A percentile compares a stretch with the other conserved stretches of the same genome.
Evolutionary conservation across 2,329 filamentous ascomycete genomes (phyloP).

Genomic region (Neodidymelliopsis sp.): DNA sequence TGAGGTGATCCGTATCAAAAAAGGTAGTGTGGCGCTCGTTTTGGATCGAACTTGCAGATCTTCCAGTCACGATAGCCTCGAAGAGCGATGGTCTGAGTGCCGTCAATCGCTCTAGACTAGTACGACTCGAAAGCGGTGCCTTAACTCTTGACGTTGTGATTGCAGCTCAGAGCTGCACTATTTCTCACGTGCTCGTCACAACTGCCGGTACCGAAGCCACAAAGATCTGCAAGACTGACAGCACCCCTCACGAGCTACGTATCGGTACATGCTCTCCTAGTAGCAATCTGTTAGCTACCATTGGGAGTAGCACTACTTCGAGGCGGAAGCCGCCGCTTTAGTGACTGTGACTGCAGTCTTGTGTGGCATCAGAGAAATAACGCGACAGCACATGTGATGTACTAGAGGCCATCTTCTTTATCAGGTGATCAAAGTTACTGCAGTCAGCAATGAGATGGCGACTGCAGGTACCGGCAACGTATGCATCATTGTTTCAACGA

Average conservation of each 20-base stretch:
- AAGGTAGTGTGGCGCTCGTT: background rate
- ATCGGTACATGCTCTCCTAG: too few relatives aligned
- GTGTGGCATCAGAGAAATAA: too few relatives aligned
- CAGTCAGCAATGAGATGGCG: background rate
- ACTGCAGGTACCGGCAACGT: slow-evolving; percentile 4
- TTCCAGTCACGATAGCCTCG: too few relatives aligned
- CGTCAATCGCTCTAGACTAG: background rate
- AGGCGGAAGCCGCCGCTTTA: background rate
- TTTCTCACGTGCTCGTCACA: background rate
- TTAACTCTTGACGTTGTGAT: background rate
- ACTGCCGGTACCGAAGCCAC: background rate
- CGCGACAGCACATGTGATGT: background rate
- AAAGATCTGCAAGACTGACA: background rate
- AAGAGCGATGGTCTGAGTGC: background rate
- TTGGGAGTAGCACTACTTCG: background rate
- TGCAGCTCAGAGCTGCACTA: background rate
- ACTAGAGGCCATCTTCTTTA: background rate
- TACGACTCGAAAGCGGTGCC: too few relatives aligned
- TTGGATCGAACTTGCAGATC: background rate
- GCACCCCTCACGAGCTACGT: background rate
- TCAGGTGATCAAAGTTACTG: background rate
- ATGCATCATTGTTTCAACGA: too few relatives aligned
- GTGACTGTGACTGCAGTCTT: too few relatives aligned
- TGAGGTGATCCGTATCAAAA: too few relatives aligned
- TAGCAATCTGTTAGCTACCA: too few relatives aligned